Conservation (phyloP, 768 basidiomycete species). For the Mycena epipterygia region DNA sequence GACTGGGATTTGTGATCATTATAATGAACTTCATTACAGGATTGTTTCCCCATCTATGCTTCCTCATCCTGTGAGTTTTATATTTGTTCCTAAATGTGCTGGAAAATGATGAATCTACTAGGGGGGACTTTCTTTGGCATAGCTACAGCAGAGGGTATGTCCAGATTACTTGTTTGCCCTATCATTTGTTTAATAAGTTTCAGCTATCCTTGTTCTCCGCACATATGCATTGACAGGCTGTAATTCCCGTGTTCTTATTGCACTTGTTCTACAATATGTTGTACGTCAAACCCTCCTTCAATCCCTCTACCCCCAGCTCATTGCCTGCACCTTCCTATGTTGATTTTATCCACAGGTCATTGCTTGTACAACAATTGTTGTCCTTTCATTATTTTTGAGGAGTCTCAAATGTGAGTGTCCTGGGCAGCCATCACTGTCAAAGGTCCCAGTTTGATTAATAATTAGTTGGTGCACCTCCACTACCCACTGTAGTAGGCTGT, state of each 20-base stretch:
- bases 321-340: neutral
- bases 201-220: conserved; percentile 38
- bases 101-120: neutral
- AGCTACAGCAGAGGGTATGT: conserved; percentile 14
- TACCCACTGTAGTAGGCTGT: neutral
- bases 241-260: conserved; percentile 1
- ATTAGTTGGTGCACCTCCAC: conserved; percentile 10
- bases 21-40: neutral
- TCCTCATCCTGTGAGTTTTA: conserved; percentile 1
- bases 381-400: conserved; percentile 14
- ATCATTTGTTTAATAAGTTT: neutral
- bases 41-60: conserved; percentile 7
- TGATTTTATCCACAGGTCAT: neutral
- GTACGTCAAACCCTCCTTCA: too few relatives aligned
- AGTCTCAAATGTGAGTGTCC: conserved; percentile 10
- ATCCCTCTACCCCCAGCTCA: too few relatives aligned
- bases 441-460: neutral
- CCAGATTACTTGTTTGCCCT: neutral
- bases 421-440: too few relatives aligned
- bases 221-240: conserved; percentile 37
- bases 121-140: conserved; percentile 19
- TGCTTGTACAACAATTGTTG: neutral
- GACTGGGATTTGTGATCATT: neutral
- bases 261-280: neutral
- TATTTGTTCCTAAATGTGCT: too few relatives aligned